These are phyloP conservation scores for Polytrichum formosum DNA, from an alignment of 225 moss, liverwort and hornwort genomes.

Conservation along the genomic window DNA sequence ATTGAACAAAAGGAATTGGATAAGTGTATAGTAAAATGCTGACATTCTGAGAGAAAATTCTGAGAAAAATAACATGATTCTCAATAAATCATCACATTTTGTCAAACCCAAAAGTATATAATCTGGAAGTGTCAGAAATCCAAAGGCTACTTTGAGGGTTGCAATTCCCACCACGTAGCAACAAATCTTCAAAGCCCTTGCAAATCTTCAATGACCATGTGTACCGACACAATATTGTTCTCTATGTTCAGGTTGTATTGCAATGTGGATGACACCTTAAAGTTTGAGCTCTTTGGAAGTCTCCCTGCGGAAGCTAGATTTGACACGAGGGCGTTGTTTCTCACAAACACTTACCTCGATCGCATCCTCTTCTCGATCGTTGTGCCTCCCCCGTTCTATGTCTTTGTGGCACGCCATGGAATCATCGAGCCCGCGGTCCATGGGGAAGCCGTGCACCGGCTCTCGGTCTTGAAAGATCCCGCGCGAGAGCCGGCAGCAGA, in stretches of 20 bases:
- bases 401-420: slow-evolving; percentile 14
- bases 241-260: slow-evolving; percentile 18
- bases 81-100: too few species aligned
- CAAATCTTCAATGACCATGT: too few species aligned
- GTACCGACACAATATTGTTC: too few species aligned
- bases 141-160: too few species aligned
- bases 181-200: too few species aligned
- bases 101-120: too few species aligned
- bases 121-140: too few species aligned
- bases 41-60: too few species aligned
- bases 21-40: too few species aligned
- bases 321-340: slow-evolving; percentile 26
- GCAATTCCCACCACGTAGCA: too few species aligned
- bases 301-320: slow-evolving; percentile 17
- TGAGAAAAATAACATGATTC: too few species aligned
- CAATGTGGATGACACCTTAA: slow-evolving; percentile 22
- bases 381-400: slow-evolving; percentile 33
- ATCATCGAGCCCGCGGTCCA: slow-evolving; percentile 25
- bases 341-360: slow-evolving; percentile 40
- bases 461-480: slow-evolving; percentile 20
- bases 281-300: slow-evolving; percentile 34
- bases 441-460: background rate
- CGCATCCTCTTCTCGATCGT: slow-evolving; percentile 28
- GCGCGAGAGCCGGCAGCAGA: background rate
- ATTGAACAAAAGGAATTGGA: background rate